Percentiles rank a stretch among this genome's conserved stretches.
Conservation (phyloP, 331 rosid species). For the Dryas integrifolia region DNA sequence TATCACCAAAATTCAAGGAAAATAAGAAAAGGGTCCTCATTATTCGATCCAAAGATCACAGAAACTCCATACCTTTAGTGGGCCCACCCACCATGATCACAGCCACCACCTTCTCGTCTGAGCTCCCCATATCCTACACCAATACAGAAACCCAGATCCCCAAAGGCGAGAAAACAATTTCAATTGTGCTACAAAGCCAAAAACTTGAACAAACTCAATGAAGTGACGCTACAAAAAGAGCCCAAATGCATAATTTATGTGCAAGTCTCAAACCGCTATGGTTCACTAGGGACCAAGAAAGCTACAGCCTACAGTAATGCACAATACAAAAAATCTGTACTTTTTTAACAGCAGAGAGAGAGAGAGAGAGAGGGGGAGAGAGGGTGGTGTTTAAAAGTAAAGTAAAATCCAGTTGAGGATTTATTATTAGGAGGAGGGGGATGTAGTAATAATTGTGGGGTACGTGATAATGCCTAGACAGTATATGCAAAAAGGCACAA, state of each 20-base stretch:
- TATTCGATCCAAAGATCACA: constrained; percentile 15
- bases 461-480: not conserved
- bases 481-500: not conserved
- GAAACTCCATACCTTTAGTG: constrained; percentile 67
- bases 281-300: constrained; percentile 2
- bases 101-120: constrained; percentile 77
- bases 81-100: constrained; percentile 99
- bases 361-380: not conserved
- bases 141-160: constrained; percentile 47
- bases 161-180: constrained; percentile 11
- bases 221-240: constrained; percentile 9
- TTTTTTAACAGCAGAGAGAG: not conserved
- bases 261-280: not conserved
- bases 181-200: constrained; percentile 3
- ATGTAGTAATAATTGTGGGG: not conserved
- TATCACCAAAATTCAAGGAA: not conserved
- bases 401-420: constrained; percentile 7
- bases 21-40: constrained; percentile 1
- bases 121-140: constrained; percentile 46
- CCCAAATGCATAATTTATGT: constrained; percentile 22
- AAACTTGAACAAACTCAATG: not conserved
- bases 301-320: not conserved
- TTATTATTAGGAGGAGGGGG: not conserved
- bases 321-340: not conserved
- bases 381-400: not conserved